Evolutionary conservation across 805 yeast species (phyloP).

Genomic region (Kuraishia piskuri): DNA sequence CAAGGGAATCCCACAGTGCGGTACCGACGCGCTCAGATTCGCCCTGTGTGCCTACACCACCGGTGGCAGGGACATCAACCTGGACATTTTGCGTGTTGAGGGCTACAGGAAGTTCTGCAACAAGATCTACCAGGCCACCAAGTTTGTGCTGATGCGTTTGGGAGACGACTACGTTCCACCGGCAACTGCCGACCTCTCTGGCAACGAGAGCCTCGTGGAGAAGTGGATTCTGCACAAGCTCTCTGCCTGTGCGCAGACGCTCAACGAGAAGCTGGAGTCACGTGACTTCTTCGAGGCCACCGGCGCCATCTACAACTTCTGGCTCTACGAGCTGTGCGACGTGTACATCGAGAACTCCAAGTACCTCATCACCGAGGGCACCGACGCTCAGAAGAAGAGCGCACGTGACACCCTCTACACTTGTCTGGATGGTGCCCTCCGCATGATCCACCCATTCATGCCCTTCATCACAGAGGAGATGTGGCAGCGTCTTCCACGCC

Average conservation of each 20-base stretch:
- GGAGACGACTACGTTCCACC: conserved; percentile 88
- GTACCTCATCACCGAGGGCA: conserved; percentile 85
- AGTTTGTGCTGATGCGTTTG: conserved; percentile 87
- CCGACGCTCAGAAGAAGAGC: conserved; percentile 72
- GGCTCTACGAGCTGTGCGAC: conserved; percentile 93
- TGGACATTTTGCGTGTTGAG: conserved; percentile 93
- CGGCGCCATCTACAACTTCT: conserved; percentile 80
- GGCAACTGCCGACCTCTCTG: conserved; percentile 47
- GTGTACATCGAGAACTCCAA: conserved; percentile 97
- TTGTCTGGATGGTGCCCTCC: conserved; percentile 84
- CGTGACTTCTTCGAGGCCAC: conserved; percentile 90
- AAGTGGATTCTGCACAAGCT: conserved; percentile 92
- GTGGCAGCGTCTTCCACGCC: conserved; percentile 97
- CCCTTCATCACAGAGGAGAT: conserved; percentile 95
- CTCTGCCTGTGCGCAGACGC: conserved; percentile 56
- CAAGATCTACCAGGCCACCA: conserved; percentile 98
- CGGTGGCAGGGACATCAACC: conserved; percentile 96
- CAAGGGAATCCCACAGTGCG: conserved; percentile 97
- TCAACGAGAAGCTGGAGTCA: conserved; percentile 60
- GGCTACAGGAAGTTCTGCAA: conserved; percentile 99
- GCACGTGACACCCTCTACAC: conserved; percentile 94
- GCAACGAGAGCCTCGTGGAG: conserved; percentile 86
- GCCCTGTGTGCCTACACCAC: conserved; percentile 98
- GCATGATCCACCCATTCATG: conserved; percentile 96
- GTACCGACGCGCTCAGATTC: conserved; percentile 97